Percentiles rank a stretch among this genome's conserved stretches.
Conservation (phyloP, 192 early-diverging fungal species). For the Powellomyces hirtus region DNA sequence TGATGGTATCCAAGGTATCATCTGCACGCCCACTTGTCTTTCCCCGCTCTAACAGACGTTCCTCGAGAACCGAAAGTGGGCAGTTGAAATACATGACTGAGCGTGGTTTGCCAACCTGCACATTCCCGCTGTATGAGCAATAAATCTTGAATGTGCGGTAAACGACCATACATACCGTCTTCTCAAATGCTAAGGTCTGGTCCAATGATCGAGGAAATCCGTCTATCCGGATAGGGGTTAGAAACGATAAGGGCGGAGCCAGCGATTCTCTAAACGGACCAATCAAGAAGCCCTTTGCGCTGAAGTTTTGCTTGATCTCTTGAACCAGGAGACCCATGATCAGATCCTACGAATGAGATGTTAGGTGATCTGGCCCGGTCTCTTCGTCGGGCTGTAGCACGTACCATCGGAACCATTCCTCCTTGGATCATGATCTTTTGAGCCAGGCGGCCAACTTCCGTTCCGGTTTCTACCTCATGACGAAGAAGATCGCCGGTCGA, state of each 20-base stretch:
- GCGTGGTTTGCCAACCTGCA: constrained; percentile 17
- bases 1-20: constrained; percentile 56
- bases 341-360: constrained; percentile 27
- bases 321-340: constrained; percentile 37
- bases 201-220: constrained; percentile 54
- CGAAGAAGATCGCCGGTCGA: constrained; percentile 93
- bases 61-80: constrained; percentile 50
- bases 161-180: constrained; percentile 20
- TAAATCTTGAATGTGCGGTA: not conserved
- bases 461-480: constrained; percentile 61
- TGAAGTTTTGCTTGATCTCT: constrained; percentile 31
- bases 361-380: no score
- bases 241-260: no score
- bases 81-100: constrained; percentile 42
- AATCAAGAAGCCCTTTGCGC: constrained; percentile 41
- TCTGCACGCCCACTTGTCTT: constrained; percentile 54
- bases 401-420: constrained; percentile 76
- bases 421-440: constrained; percentile 84
- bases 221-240: constrained; percentile 30
- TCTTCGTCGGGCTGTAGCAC: no score
- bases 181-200: constrained; percentile 53
- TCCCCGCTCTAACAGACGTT: constrained; percentile 49
- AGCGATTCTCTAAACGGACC: no score
- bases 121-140: no score
- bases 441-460: constrained; percentile 67